A percentile compares a stretch with the other conserved stretches of the same genome.
phyloP scores from a whole-genome alignment of 2,329 filamentous ascomycete genomes.

The Chalaropsis ovoidea region DNA sequence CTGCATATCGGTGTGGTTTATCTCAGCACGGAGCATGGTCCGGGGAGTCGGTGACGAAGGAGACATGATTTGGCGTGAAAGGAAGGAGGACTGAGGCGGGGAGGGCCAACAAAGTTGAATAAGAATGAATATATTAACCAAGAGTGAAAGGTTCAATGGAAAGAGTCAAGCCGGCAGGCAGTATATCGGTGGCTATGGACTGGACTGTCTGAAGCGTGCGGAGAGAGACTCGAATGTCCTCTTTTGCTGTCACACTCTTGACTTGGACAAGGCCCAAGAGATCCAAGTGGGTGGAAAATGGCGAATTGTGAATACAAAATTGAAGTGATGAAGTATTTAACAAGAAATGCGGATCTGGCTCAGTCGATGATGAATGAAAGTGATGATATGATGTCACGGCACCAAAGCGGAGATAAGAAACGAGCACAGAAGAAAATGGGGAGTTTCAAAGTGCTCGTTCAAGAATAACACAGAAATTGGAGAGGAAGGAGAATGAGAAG shows the following conservation, averaged over 20 bases:
- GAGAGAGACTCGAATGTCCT: too few species aligned
- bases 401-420: conserved; percentile 14
- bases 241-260: too few species aligned
- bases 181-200: background rate
- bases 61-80: background rate
- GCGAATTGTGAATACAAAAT: too few species aligned
- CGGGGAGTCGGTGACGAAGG: background rate
- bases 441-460: conserved; percentile 25
- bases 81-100: background rate
- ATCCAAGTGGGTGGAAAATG: too few species aligned
- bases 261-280: too few species aligned
- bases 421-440: background rate
- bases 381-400: conserved; percentile 18
- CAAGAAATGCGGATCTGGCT: conserved; percentile 8
- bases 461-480: conserved; percentile 20
- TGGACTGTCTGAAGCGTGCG: conserved; percentile 5
- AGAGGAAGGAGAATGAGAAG: conserved; percentile 25
- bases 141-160: background rate
- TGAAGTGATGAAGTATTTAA: background rate
- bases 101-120: background rate
- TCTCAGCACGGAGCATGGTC: conserved; percentile 8
- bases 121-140: background rate
- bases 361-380: background rate
- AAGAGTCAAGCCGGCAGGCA: background rate
- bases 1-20: background rate